Conservation (phyloP, 768 basidiomycete genomes). For the Pisolithus marmoratus region DNA sequence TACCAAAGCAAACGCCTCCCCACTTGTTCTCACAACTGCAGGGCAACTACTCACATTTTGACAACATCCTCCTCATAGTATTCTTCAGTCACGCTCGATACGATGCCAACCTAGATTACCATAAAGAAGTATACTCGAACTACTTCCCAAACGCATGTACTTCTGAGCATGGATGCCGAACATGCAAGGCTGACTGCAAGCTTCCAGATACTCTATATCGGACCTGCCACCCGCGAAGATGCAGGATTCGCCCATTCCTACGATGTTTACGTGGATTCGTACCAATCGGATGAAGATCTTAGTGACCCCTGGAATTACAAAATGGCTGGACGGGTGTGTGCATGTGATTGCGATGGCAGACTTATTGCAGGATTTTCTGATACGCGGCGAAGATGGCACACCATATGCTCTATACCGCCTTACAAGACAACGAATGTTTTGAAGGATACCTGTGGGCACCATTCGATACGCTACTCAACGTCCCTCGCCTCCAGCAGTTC, state of each 20-base stretch:
- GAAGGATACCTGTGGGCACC: slow-evolving; percentile 49
- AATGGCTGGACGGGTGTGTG: slow-evolving; percentile 38
- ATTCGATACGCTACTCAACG: slow-evolving; percentile 45
- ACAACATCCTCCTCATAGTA: slow-evolving; percentile 39
- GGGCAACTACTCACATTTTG: slow-evolving; percentile 32
- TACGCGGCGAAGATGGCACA: slow-evolving; percentile 36
- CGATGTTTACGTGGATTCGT: slow-evolving; percentile 45
- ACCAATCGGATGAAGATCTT: slow-evolving; percentile 39
- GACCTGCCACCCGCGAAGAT: slow-evolving; percentile 42
- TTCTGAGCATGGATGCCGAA: not conserved
- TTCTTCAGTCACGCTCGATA: slow-evolving; percentile 49
- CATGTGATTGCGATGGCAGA: not conserved
- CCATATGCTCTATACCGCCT: slow-evolving; percentile 46
- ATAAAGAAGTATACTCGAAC: slow-evolving; percentile 40
- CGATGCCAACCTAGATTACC: slow-evolving; percentile 40
- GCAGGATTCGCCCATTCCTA: slow-evolving; percentile 43
- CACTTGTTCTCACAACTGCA: slow-evolving; percentile 9
- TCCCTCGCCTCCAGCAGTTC: slow-evolving; percentile 43
- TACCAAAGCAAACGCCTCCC: slow-evolving; percentile 17
- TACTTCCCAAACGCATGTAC: slow-evolving; percentile 45
- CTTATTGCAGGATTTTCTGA: not conserved
- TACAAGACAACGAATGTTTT: slow-evolving; percentile 40
- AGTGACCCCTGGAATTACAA: slow-evolving; percentile 30
- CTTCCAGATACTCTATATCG: slow-evolving; percentile 42
- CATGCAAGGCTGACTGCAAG: not conserved